Evolutionary conservation across 2,329 filamentous ascomycete species (phyloP).

Genomic region (Fusarium protoensiforme): DNA sequence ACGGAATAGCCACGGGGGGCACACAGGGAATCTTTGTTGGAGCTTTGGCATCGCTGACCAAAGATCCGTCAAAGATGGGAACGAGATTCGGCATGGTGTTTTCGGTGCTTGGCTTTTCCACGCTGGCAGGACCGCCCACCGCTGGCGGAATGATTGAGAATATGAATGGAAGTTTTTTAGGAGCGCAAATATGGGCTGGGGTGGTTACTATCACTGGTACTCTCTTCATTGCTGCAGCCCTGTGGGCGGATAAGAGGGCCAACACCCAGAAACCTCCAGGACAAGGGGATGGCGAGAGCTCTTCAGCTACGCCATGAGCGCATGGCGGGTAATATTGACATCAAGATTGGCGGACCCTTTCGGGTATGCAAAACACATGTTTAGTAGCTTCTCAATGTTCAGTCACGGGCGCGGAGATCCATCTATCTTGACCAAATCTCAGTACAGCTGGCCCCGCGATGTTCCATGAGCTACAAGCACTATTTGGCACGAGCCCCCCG

Average conservation of each 20-base stretch:
- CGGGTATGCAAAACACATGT: neutral
- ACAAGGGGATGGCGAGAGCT: neutral
- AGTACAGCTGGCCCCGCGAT: neutral
- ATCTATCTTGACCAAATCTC: neutral
- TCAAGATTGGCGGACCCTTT: fast-evolving
- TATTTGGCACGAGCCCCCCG: too few species aligned
- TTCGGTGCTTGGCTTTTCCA: neutral
- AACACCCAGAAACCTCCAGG: neutral
- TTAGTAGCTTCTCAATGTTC: neutral
- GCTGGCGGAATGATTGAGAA: neutral
- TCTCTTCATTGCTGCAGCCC: neutral
- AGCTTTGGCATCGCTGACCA: neutral
- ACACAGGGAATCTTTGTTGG: neutral
- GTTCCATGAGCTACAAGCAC: neutral
- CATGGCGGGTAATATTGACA: neutral
- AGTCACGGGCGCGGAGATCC: neutral
- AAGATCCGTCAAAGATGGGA: neutral
- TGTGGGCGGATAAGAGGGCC: neutral
- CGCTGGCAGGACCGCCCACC: neutral
- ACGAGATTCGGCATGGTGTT: neutral
- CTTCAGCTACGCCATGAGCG: neutral
- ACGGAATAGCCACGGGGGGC: neutral
- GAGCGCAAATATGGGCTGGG: neutral
- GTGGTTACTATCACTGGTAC: neutral
- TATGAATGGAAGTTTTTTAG: neutral